These are phyloP conservation scores for Celoporthe dispersa DNA, from an alignment of 2,329 filamentous ascomycete genomes.

Conservation along the genomic window DNA sequence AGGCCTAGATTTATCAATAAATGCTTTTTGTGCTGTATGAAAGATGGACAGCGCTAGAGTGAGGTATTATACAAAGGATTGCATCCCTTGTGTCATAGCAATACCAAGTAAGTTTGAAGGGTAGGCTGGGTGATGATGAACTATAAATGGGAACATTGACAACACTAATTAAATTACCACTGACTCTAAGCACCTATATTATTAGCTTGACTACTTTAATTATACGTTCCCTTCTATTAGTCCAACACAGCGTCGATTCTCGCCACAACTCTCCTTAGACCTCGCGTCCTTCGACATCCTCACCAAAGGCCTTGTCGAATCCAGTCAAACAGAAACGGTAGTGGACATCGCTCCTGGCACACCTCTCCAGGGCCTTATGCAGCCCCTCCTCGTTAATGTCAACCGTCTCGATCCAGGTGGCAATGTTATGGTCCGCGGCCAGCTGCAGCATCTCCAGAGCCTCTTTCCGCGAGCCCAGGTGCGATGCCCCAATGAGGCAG, in stretches of 20 bases:
- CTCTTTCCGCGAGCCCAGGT: conserved; percentile 72
- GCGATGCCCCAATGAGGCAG: conserved; percentile 71
- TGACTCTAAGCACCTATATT: too few relatives aligned
- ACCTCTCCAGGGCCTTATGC: conserved; percentile 68
- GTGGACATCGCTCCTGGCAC: conserved; percentile 71
- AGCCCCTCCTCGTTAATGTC: conserved; percentile 74
- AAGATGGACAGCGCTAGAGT: not conserved
- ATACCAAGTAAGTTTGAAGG: not conserved
- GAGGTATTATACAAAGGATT: not conserved
- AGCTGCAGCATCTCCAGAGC: conserved; percentile 74
- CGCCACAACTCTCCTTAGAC: not conserved
- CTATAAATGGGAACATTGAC: too few relatives aligned
- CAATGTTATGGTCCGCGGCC: conserved; percentile 70
- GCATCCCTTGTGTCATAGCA: not conserved
- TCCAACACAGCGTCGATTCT: not conserved
- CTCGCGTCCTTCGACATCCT: conserved; percentile 27
- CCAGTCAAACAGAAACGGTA: conserved; percentile 78
- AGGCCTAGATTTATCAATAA: not conserved
- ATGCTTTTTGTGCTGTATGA: not conserved
- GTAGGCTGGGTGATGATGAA: too few relatives aligned
- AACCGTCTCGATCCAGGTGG: conserved; percentile 74
- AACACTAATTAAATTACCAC: too few relatives aligned
- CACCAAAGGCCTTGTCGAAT: conserved; percentile 70
- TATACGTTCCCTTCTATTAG: not conserved
- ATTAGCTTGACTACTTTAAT: not conserved